Percentiles rank a stretch among this genome's conserved stretches.
phyloP scores from a whole-genome alignment of 2,329 filamentous ascomycete species.

The Penicillium freii region DNA sequence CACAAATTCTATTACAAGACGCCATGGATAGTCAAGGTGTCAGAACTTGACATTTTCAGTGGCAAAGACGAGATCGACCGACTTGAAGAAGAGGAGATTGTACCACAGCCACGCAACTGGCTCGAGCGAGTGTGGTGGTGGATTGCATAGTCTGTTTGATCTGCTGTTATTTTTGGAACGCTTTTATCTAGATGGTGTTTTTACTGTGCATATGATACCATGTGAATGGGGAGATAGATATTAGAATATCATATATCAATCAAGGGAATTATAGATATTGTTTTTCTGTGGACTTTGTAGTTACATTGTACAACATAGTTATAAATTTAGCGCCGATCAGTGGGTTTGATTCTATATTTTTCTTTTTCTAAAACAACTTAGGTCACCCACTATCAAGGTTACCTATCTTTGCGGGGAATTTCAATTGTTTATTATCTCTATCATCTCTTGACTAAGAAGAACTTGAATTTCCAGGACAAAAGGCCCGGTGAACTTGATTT shows the following conservation, averaged over 20 bases:
- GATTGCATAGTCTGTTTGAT: constrained; percentile 37
- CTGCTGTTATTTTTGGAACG: background rate
- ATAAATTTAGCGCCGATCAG: background rate
- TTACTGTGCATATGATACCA: background rate
- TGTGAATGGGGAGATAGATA: background rate
- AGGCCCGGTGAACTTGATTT: background rate
- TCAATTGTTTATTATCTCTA: background rate
- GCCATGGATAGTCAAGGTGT: constrained; percentile 32
- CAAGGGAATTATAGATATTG: background rate
- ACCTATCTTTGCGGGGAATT: background rate
- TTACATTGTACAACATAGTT: too few relatives aligned
- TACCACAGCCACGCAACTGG: constrained; percentile 42
- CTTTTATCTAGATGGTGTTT: background rate
- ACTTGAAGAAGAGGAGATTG: constrained; percentile 43
- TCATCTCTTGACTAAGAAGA: background rate
- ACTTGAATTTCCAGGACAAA: background rate
- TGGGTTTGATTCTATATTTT: background rate
- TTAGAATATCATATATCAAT: too few relatives aligned
- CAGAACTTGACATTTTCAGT: constrained; percentile 46
- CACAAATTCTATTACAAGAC: constrained; percentile 38
- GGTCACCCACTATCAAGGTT: background rate
- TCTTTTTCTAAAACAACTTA: background rate
- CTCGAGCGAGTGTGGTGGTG: constrained; percentile 48
- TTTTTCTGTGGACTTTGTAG: background rate
- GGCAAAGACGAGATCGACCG: constrained; percentile 49